Base-by-base conservation (phyloP, 306 rosid genomes). In the Medicago arabica region DNA sequence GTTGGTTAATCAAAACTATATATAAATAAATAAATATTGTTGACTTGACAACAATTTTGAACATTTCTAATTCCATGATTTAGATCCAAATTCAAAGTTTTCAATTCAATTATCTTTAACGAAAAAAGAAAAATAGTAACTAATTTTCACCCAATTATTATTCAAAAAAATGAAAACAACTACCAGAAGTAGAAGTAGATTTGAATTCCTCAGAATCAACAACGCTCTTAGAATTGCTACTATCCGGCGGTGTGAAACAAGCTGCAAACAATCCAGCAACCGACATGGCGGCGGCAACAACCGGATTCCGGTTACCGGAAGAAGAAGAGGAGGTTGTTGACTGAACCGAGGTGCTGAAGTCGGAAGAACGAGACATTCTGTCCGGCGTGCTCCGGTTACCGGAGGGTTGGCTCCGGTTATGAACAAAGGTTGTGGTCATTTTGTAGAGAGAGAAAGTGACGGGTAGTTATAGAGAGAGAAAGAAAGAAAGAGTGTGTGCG, bases 241-340 rank as follows among this genome's bases (percentile, higher is more conserved):
- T n/a, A 28, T 88, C 89, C 76, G 98, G 97, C 15, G 97, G 92
- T 1, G 90, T 78, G 82, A 96, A 90, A 87, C 99, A 92, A 8
- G 85, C 58, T 11, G 78, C 39, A 47, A 96, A 90, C 15, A 82
- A 70, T 51, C 94, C 89, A 2, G 83, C 92, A 7, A 92, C 51
- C 6, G 96, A 85, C 41, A 83, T 86, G 7, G 92, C 93, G 3
- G 87, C 98, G 21, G 72, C 71, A 6, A 84, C 25, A 6, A 90
- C 75, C 1, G 91, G 75, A 49, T 71, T 84, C 15, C 76, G 80
- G 38, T 81, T 38, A 10, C 69, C 17, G 14, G 86, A 41, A 74
- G 54, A 17, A 9, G 57, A 28, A 7, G 66, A 60, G 14, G 87
- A 36, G 25, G 54, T 41, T 16, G 67, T 47, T 64, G 92, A 83